Base-by-base conservation (phyloP, 164 flowering plant genomes). In the Pachysandra terminalis region DNA sequence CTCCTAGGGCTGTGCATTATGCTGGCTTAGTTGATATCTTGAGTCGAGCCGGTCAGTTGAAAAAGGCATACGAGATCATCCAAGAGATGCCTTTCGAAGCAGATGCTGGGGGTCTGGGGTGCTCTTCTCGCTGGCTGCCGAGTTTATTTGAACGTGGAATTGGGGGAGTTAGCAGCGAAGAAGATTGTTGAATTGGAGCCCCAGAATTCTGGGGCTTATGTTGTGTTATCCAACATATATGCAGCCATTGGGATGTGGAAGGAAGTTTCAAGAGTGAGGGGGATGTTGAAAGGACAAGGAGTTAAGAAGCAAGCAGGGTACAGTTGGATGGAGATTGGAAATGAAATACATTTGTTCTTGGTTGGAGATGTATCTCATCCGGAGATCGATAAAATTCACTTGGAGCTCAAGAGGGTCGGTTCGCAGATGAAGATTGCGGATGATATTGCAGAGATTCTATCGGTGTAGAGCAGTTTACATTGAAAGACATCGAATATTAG, bases 331-430 rank as follows among this genome's bases (percentile, higher is more conserved):
- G 85, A 85, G 65, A 68, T 80, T 59, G 84, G 68, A 9, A 68
- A 74, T 61, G 63, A 73, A 67, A 79, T 81, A 64, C 86, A 84
- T 56, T 41, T 41, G 48, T 84, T 84, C 68, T 51, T 68, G 21
- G 88, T 83, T 28, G 83, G 84, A 17, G 86, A 80, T 76, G 21
- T 69, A 26, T 81, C 81, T 15, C 86, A 81, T 74, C 81, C 83
- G 12, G 75, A 71, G 59, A 85, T 77, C 56, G 71, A 63, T 62
- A 59, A 59, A 58, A 82, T 83, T 57, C 79, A 71, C 63, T 64
- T 61, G 61, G 77, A 63, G 54, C 77, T 85, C 25, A 49, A 64
- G 68, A 60, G 68, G 58, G 71, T 81, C 1, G 61, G 66, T 56
- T 61, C 67, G 67, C 83, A 82, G 19, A 76, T 82, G 81, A 79